Evolutionary conservation across 192 early-diverging fungal genomes (phyloP), one percentile per base, ranked within the genome.

Genomic region (Spinellus fusiger): DNA sequence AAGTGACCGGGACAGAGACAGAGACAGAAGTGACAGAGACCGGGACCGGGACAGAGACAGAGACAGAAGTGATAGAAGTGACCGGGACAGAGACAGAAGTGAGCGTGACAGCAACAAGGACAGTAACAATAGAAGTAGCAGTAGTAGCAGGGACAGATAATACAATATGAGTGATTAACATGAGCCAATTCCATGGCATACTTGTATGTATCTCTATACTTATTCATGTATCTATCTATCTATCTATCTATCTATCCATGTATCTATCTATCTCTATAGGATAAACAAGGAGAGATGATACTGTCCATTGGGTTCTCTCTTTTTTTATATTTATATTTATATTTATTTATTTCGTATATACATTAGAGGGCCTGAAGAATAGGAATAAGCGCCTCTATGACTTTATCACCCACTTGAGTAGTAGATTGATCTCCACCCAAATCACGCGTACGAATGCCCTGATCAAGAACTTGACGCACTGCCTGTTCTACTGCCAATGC

Each of bases 401-500:
- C 82, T 52, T 94, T 93, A 65, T 98, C 91, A 58, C 95, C 97
- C 61, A 99, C 84, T 71, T 97, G 84, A 40, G 70, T 65, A n/a
- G 97, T 99, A 18, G 88, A 77, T 22, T 88, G 85, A 13, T 75
- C 61, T 49, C 97, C 97, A 47, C 85, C 88, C 55, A 99, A 83
- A 67, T 99, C 97, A 56, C 83, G 86, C 12, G 97, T 96, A 62
- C 93, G 85, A 75, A 94, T 81, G 29, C 77, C 80, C 48, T 33
- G 34, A 74, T 99, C 95, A 59, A 99, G 79, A 33, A 96, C 95
- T 52, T 86, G 79, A 62, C 87, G 86, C 23, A 98, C 95, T 40
- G 95, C 93, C 32, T 85, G 80, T 80, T 99, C 97, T 37, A 99
- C 66, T 15, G 91, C 90, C 61, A 86, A 82, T 54, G 95, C 95